Evolutionary conservation across 2,329 filamentous ascomycete species (phyloP), one percentile per base, ranked within the genome.

Genomic region (Sphaerulina musiva): DNA sequence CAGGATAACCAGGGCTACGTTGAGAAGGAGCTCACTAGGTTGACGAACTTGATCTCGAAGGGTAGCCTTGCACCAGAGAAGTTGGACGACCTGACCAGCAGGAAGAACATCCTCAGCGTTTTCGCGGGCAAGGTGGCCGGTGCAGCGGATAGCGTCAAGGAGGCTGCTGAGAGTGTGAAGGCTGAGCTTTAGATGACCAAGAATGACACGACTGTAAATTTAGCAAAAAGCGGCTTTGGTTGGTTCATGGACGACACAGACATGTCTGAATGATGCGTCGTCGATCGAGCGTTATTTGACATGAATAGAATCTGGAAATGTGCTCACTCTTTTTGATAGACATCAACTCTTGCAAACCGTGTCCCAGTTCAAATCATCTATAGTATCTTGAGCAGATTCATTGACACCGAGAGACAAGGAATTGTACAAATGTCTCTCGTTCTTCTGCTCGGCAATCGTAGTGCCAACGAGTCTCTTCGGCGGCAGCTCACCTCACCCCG

Each of bases 91-190:
- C 74, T 97, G 61, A 83, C 84, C 56, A 84, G 79, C 73, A 88
- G 95, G 76, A 86, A 83, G 72, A 97, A 97, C 76, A 88, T 97
- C 62, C 78, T 97, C 56, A 81, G 81, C 69, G 85, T 81, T 72
- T 97, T 96, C 71, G 76, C 77, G 67, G 73, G 51, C 45, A 53
- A 53, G 51, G 45, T 42, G 38, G 48, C 41, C 7, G 32, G 44
- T 14, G 41, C 40, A 8, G 48, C 48, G 7, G 48, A 51, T 32
- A 51, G 48, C 20, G 41, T 51, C 48, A 51, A 51, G 42, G 48
- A 51, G 42, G 41, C 48, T 46, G 48, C 48, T 32, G 48, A 45
- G 41, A 46, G 41, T 32, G 48, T 34, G n/a, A 51, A 51, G 34
- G 42, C 48, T 1, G 48, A 51, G 42, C 14, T 51, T 17, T 51